Evolutionary conservation across 495 filamentous ascomycete species (phyloP), one percentile per base, ranked within the genome.

Genomic region (Tuber borchii): DNA sequence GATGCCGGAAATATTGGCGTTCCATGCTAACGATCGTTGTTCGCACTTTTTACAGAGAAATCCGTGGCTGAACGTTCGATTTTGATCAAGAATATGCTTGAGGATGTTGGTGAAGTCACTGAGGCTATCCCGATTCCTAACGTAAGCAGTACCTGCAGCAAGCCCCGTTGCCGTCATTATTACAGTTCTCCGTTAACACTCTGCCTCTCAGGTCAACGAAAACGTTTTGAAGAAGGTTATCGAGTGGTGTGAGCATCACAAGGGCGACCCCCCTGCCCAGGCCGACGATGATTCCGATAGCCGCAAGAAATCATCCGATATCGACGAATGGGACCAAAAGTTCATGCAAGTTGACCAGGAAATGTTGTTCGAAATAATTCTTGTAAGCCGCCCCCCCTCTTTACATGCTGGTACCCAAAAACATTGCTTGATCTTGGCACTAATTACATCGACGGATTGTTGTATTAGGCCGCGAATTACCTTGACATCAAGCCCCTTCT

Each of bases 271-370:
- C 69, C 88, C 90, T 26, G 87, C 89, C 61, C 84, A 89, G 61
- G 87, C 89, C 73, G 93, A 95, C 72, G 95, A 99, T 73, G 95
- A 99, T 76, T 91, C 93, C 79, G 95, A 99, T 83, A 92, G 88
- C 51, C 93, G 96, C 77, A 97, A 97, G 88, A 97, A 97, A 89
- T 96, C 93, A 0, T 97, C 95, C 34, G 95, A 98, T 72, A 99
- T 99, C 81, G 95, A 97, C 61, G 95, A 99, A 86, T 99, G 95
- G 95, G 95, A 99, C 80, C 95, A 97, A 85, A 99, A 99, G 84
- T 99, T 97, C 84, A 99, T 98, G 95, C 95, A 98, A 85, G 95
- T 99, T 14, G 95, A 99, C 83, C 95, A 99, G 83, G 95, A 99
- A 86, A 97, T 99, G 95, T 89, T 99, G 1, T 99, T 99, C 77